Evolutionary conservation across 1,284 basidiomycete species (phyloP).

Genomic region (Tremellales sp.): DNA sequence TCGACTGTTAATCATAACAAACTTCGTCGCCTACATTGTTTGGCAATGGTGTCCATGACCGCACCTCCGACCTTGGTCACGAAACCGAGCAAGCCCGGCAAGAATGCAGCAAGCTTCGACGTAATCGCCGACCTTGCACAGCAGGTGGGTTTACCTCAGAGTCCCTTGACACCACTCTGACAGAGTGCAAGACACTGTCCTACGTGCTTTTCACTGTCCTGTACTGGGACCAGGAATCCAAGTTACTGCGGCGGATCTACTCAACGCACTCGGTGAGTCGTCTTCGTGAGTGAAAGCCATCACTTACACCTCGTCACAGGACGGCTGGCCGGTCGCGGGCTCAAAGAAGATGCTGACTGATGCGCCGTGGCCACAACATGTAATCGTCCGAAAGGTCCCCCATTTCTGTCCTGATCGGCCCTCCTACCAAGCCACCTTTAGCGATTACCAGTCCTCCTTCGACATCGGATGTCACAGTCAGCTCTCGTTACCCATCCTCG

Average conservation of each 20-base stretch:
- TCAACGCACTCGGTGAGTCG: background rate
- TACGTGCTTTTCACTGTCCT: background rate
- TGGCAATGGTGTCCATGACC: too few relatives aligned
- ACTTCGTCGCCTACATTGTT: too few relatives aligned
- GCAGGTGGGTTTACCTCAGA: background rate
- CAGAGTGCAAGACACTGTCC: background rate
- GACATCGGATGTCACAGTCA: background rate
- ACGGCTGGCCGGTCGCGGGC: background rate
- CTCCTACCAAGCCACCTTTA: background rate
- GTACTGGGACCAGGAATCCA: background rate
- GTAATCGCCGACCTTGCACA: background rate
- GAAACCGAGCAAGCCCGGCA: background rate
- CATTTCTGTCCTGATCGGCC: background rate
- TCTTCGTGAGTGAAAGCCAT: background rate
- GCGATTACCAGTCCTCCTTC: background rate
- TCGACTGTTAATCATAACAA: too few relatives aligned
- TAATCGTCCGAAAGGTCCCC: background rate
- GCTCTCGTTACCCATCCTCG: background rate
- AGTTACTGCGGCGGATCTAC: background rate
- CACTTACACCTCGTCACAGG: background rate
- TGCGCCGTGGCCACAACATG: background rate
- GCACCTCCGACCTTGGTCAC: background rate
- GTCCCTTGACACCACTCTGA: background rate
- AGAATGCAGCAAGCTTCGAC: background rate
- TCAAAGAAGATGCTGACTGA: background rate